Conservation (phyloP, 2,329 filamentous ascomycete species). For the Ophiosphaerella herpotricha region DNA sequence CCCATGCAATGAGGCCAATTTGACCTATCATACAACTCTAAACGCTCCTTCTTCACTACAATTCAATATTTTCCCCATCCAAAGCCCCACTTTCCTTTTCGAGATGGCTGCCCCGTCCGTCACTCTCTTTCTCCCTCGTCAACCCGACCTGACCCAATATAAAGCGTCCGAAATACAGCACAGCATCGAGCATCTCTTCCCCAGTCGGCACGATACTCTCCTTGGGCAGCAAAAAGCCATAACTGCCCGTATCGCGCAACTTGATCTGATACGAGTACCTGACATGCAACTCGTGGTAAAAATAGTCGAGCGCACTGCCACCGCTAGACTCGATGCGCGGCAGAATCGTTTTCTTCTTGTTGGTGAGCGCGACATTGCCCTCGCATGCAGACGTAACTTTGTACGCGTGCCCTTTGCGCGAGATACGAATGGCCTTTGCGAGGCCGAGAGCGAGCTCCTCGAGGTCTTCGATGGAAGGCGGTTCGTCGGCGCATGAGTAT, state of each 20-base stretch:
- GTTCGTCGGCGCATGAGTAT: constrained; percentile 76
- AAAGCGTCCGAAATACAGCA: constrained; percentile 84
- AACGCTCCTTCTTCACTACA: neutral
- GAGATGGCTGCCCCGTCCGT: neutral
- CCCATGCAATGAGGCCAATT: neutral
- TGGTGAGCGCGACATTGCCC: constrained; percentile 63
- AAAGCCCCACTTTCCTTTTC: constrained; percentile 2
- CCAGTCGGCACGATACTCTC: constrained; percentile 89
- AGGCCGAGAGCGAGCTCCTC: constrained; percentile 88
- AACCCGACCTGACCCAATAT: constrained; percentile 58
- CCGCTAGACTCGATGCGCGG: constrained; percentile 73
- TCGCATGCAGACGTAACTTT: constrained; percentile 83
- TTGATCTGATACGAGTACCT: constrained; percentile 93
- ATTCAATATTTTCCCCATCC: constrained; percentile 6
- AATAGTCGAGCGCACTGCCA: constrained; percentile 90
- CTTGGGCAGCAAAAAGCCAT: constrained; percentile 87
- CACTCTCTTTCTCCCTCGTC: constrained; percentile 3
- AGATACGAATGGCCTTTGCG: constrained; percentile 84
- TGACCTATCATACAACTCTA: neutral
- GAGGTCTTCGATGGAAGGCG: constrained; percentile 87
- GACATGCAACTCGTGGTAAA: constrained; percentile 84
- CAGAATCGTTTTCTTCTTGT: constrained; percentile 42
- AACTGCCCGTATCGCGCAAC: constrained; percentile 87
- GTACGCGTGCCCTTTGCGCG: constrained; percentile 70
- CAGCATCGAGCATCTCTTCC: constrained; percentile 80